Evolutionary conservation across 2,329 filamentous ascomycete genomes (phyloP), one percentile per base, ranked within the genome.

Genomic region (Lachnellula occidentalis): DNA sequence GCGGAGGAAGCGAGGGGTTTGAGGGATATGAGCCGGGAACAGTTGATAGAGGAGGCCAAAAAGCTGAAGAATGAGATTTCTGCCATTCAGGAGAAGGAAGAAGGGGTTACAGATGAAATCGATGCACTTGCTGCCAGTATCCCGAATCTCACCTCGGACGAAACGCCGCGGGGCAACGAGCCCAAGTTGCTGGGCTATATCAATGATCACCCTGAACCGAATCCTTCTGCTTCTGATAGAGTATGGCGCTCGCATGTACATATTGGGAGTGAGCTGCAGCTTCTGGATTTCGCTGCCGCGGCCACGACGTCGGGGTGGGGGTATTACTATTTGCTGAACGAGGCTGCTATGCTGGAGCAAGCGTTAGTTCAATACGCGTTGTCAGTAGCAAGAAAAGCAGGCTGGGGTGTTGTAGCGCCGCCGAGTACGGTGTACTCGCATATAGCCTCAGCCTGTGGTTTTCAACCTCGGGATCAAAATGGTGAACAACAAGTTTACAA

Each of bases 281-380:
- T 99, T n/a, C 77, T 99, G 50, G 92, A 99, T 73, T 96, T 99
- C 67, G 78, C 87, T 5, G 85, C 81, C 56, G 90, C 91, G 5
- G 86, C 86, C 2, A 84, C 81, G n/a, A 86, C 90, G 1, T 89
- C 87, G 3, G 94, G 94, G 37, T 99, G 92, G 92, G 94, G 94
- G 1, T 99, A 91, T 90, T 99, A 99, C 74, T 97, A 91, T 72
- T 82, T 99, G 11, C 77, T 90, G n/a, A 90, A 92, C 67, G 92
- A 95, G 67, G 94, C 85, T 8, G 92, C 92, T 0, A 82, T 94
- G 70, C 80, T 99, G n/a, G 94, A 99, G 73, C 92, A 97, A 69
- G 94, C 94, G 0, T 80, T 99, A 3, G 76, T 97, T 12, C 87
- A 92, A 69, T 96, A 95, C 70, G 86, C 94, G 0, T 78, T 97